These are phyloP conservation scores for Calonectria ilicicola DNA, from an alignment of 2,329 filamentous ascomycete species.

Conservation along the genomic window DNA sequence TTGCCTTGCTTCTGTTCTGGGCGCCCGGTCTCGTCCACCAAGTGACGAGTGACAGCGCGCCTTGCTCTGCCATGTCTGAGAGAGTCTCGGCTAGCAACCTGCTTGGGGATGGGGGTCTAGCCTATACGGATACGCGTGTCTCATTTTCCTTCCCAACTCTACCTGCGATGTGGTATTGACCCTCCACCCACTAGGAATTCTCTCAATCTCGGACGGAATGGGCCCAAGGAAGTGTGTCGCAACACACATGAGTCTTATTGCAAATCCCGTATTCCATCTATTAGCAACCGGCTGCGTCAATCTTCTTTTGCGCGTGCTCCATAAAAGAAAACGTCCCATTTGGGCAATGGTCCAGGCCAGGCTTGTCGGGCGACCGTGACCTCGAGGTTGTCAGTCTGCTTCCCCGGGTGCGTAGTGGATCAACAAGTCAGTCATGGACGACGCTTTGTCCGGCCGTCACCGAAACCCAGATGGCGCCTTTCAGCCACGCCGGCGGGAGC, in stretches of 20 bases:
- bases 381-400: neutral
- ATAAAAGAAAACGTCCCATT: neutral
- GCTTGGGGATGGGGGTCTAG: neutral
- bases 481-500: slow-evolving; percentile 9
- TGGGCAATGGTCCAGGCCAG: neutral
- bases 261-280: neutral
- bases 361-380: neutral
- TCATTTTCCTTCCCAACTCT: slow-evolving; percentile 7
- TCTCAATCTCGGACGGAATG: slow-evolving; percentile 6
- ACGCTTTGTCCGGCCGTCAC: neutral
- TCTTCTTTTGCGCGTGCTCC: neutral
- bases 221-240: neutral
- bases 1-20: neutral
- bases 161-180: slow-evolving; percentile 7
- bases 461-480: neutral
- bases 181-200: slow-evolving; percentile 5
- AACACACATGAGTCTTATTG: neutral
- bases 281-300: neutral
- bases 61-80: slow-evolving; percentile 3
- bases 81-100: slow-evolving; percentile 15
- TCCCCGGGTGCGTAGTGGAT: too few relatives aligned
- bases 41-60: neutral
- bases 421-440: neutral
- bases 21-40: neutral
- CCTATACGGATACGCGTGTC: slow-evolving; percentile 2